phyloP scores from a whole-genome alignment of 495 filamentous ascomycete genomes.

The Penicillium crystallinum region DNA sequence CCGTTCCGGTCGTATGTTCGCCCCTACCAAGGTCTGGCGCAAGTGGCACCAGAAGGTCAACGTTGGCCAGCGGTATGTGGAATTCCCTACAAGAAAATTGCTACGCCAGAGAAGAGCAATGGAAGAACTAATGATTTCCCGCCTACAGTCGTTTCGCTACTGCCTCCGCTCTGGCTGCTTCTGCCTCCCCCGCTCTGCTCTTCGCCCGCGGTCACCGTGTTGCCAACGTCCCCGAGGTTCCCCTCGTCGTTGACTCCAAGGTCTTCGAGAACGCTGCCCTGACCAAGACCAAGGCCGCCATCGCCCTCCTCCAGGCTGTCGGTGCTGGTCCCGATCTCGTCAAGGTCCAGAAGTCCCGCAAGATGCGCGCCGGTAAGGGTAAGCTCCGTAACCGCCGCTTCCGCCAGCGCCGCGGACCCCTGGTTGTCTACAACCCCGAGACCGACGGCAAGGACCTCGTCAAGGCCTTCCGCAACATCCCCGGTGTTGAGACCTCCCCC shows the following conservation, averaged over 20 bases:
- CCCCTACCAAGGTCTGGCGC: conserved; percentile 98
- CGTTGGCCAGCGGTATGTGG: conserved; percentile 80
- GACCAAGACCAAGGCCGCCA: conserved; percentile 82
- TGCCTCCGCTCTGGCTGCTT: conserved; percentile 92
- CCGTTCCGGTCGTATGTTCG: conserved; percentile 99
- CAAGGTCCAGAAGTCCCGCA: conserved; percentile 90
- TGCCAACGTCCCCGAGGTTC: conserved; percentile 87
- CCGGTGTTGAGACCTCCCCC: conserved; percentile 93
- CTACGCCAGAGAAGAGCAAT: conserved; percentile 1
- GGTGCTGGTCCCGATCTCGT: conserved; percentile 86
- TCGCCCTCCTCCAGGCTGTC: conserved; percentile 79
- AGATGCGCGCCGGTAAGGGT: conserved; percentile 95
- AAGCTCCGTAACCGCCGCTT: conserved; percentile 92
- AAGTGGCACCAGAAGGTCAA: conserved; percentile 99
- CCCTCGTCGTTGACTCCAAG: conserved; percentile 87
- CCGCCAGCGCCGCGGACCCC: conserved; percentile 93
- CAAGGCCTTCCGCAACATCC: conserved; percentile 93
- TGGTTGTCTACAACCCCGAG: conserved; percentile 92
- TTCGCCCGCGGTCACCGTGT: conserved; percentile 96
- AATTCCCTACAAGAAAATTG: not conserved
- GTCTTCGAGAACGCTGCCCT: conserved; percentile 72
- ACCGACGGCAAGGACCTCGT: conserved; percentile 88
- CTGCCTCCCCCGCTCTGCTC: conserved; percentile 87
- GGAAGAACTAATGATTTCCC: conserved; percentile 13
- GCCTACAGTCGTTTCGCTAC: conserved; percentile 82